These are phyloP conservation scores for Niveomyces coronatus DNA, from an alignment of 2,329 filamentous ascomycete genomes.

Conservation along the genomic window DNA sequence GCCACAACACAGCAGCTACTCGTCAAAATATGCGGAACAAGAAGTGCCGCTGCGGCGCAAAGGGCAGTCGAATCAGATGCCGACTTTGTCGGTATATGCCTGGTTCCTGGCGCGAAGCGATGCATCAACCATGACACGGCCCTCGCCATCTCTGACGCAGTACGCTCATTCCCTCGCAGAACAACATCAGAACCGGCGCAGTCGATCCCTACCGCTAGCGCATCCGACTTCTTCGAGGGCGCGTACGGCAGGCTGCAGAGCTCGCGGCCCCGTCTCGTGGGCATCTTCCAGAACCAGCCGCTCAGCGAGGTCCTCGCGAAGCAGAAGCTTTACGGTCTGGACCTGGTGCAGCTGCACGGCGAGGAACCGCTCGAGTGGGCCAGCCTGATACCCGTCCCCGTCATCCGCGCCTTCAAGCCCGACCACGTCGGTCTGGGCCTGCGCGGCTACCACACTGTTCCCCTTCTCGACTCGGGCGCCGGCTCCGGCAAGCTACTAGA, in stretches of 20 bases:
- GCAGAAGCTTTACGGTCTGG: slow-evolving; percentile 65
- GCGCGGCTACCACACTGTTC: slow-evolving; percentile 72
- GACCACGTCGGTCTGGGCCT: slow-evolving; percentile 59
- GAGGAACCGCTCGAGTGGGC: slow-evolving; percentile 91
- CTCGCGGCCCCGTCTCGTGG: slow-evolving; percentile 67
- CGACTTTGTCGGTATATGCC: slow-evolving; percentile 85
- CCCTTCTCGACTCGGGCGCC: slow-evolving; percentile 76
- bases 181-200: slow-evolving; percentile 22
- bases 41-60: slow-evolving; percentile 68
- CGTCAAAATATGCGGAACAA: slow-evolving; percentile 93
- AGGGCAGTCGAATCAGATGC: slow-evolving; percentile 78
- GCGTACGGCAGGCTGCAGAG: slow-evolving; percentile 37
- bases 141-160: slow-evolving; percentile 64
- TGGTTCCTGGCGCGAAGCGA: slow-evolving; percentile 72
- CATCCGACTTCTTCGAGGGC: slow-evolving; percentile 62
- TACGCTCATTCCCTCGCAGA: slow-evolving; percentile 56
- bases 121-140: slow-evolving; percentile 72
- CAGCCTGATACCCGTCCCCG: slow-evolving; percentile 77
- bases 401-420: slow-evolving; percentile 77
- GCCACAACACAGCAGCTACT: slow-evolving; percentile 41
- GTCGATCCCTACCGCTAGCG: slow-evolving; percentile 20
- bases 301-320: slow-evolving; percentile 71
- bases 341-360: slow-evolving; percentile 89
- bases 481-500: slow-evolving; percentile 77
- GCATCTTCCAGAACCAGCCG: slow-evolving; percentile 89